Conservation (phyloP, 352 stramenopile species). For the Phytophthora pisi region DNA sequence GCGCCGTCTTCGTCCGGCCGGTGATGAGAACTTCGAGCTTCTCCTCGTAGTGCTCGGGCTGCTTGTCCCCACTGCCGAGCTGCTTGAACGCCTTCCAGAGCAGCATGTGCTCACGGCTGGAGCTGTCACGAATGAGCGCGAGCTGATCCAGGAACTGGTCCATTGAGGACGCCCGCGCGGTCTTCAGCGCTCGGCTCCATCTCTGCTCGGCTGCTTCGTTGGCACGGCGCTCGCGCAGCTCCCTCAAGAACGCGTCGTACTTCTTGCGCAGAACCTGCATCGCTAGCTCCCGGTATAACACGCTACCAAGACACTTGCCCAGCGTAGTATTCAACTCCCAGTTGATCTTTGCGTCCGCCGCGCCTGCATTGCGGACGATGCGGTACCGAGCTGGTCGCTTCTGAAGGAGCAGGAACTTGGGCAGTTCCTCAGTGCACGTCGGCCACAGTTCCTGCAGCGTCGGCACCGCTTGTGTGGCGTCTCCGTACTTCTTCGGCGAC, state of each 20-base stretch:
- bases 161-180: constrained; percentile 33
- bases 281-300: constrained; percentile 34
- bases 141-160: constrained; percentile 39
- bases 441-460: constrained; percentile 58
- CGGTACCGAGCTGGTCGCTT: constrained; percentile 61
- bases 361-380: constrained; percentile 26
- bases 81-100: constrained; percentile 56
- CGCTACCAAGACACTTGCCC: constrained; percentile 25
- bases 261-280: constrained; percentile 62
- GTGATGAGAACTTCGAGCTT: constrained; percentile 64
- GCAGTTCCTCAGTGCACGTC: constrained; percentile 43
- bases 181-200: constrained; percentile 48
- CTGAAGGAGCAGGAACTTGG: constrained; percentile 65
- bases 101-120: constrained; percentile 53
- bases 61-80: constrained; percentile 17
- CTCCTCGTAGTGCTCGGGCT: constrained; percentile 46
- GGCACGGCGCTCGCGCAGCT: constrained; percentile 42
- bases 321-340: constrained; percentile 45
- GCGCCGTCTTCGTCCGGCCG: constrained; percentile 31
- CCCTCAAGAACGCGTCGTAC: constrained; percentile 52
- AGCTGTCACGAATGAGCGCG: constrained; percentile 21
- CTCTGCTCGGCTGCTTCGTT: constrained; percentile 43
- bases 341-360: constrained; percentile 17
- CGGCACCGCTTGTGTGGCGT: constrained; percentile 5
- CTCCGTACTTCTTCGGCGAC: constrained; percentile 8